Evolutionary conservation across 495 filamentous ascomycete genomes (phyloP), one percentile per base, ranked within the genome.

Genomic region (Trichoderma gamsii): DNA sequence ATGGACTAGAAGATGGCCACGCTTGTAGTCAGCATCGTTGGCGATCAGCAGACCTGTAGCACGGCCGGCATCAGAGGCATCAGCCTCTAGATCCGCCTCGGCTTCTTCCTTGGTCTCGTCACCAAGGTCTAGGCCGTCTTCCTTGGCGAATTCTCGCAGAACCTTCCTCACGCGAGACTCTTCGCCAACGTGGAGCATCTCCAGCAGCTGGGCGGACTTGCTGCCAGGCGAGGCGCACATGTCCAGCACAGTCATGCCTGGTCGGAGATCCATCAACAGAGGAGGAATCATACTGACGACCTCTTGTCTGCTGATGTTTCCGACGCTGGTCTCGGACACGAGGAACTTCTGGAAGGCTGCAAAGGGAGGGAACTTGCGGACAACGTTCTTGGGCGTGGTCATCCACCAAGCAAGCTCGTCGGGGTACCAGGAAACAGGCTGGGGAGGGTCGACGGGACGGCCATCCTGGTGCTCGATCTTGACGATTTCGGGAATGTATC

Each of bases 241-340:
- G 77, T 99, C 95, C 73, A 99, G 79, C 13, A 97, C 92, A 11
- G 86, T 86, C 91, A 97, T 97, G 44, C 92, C 92, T 23, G 96
- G 92, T 66, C 86, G 85, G 38, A 97, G 78, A 74, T 97, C 94
- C 85, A 98, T 91, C 68, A 98, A 80, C 65, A 98, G 86, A 27
- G 96, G 96, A 29, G 95, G 95, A 70, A 99, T 97, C 95, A 99
- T 99, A 82, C 91, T 96, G 69, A 99, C 95, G 25, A 94, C 87
- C 80, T 99, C 95, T 78, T 99, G 95, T 72, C 95, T 86, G 77
- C 89, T 96, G 75, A 99, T 98, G 74, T 98, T 99, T 73, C 95
- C 95, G 65, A 97, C 91, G 61, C 90, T 92, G 13, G 95, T 97
- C 81, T 99, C 95, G 32, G 93, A 93, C 27, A 99, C 95, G n/a